Evolutionary conservation across 139 green algal genomes (phyloP).

Genomic region (Dunaliella primolecta): DNA sequence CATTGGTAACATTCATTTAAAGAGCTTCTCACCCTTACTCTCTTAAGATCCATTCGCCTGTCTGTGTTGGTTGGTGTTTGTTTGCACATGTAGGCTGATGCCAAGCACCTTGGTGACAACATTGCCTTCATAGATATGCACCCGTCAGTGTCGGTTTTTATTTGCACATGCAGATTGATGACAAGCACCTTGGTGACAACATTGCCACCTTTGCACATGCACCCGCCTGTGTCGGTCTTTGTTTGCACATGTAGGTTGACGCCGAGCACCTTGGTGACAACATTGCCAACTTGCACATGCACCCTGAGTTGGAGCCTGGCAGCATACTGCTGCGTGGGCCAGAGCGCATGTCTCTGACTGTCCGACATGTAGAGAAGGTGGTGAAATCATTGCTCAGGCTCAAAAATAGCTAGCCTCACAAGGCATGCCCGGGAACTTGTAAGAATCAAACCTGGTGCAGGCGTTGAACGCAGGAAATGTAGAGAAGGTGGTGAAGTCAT

Average conservation of each 20-base stretch:
- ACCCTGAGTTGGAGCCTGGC: slow-evolving; percentile 9
- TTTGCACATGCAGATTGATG: not conserved
- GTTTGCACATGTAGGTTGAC: not conserved
- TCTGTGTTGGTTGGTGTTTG: not conserved
- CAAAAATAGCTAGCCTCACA: not conserved
- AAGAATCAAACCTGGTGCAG: too few species aligned
- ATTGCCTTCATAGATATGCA: not conserved
- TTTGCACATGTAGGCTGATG: not conserved
- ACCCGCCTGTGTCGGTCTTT: not conserved
- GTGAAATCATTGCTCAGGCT: slow-evolving; percentile 21
- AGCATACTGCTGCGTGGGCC: slow-evolving; percentile 13
- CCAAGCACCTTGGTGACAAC: not conserved
- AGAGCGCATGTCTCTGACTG: slow-evolving; percentile 50
- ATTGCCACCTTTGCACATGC: not conserved
- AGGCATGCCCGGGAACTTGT: too few species aligned
- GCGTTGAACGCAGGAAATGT: too few species aligned
- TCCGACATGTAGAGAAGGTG: slow-evolving; percentile 39
- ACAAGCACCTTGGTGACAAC: not conserved
- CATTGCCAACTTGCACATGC: slow-evolving; percentile 4
- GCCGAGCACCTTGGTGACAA: not conserved
- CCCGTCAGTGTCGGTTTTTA: not conserved
- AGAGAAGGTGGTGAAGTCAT: slow-evolving; percentile 17
- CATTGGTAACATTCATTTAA: too few species aligned
- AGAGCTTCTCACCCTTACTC: too few species aligned
- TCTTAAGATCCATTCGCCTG: too few species aligned